These are phyloP conservation scores for Penicillium sp. DNA, from an alignment of 2,329 filamentous ascomycete genomes.

Conservation along the genomic window DNA sequence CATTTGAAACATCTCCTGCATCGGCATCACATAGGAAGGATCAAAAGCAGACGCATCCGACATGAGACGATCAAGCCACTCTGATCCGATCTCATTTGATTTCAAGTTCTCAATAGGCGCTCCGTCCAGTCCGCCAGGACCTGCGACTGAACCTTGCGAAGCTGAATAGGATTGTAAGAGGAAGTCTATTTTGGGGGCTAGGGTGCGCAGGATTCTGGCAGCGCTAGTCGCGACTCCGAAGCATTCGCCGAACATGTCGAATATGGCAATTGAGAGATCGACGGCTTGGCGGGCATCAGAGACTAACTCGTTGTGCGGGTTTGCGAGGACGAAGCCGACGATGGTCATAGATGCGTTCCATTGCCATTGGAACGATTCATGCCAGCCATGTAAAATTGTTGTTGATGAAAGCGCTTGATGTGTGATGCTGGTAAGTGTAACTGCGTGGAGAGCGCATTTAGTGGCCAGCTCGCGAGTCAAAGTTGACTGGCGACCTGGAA, in stretches of 20 bases:
- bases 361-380: not conserved
- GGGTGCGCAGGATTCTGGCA: not conserved
- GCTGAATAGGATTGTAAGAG: not conserved
- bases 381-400: not conserved
- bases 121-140: not conserved
- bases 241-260: not conserved
- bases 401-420: not conserved
- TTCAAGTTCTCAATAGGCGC: not conserved
- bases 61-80: not conserved
- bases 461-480: not conserved
- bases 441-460: not conserved
- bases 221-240: not conserved
- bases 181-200: not conserved
- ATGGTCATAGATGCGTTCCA: not conserved
- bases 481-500: not conserved
- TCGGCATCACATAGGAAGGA: not conserved
- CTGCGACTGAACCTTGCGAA: not conserved
- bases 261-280: not conserved
- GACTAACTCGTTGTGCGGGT: not conserved
- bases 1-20: not conserved
- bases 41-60: not conserved
- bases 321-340: not conserved
- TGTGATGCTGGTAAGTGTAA: not conserved
- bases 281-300: not conserved
- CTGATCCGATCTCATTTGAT: not conserved